These are phyloP conservation scores for Nymphaea thermarum DNA, from an alignment of 164 flowering plant genomes.

Conservation along the genomic window DNA sequence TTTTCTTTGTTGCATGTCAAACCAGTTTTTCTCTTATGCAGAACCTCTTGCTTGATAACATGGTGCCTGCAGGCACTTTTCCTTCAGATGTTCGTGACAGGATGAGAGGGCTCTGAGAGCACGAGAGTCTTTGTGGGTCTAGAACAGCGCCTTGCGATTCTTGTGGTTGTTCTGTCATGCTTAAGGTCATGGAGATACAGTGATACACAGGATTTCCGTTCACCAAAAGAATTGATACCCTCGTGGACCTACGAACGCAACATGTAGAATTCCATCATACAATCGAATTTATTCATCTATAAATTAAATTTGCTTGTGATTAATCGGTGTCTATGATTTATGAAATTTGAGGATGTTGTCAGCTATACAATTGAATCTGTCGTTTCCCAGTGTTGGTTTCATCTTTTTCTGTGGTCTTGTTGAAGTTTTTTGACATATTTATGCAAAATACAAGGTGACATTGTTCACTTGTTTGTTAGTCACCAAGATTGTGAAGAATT, in stretches of 20 bases:
- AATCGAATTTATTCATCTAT: not conserved
- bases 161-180: conserved; percentile 92
- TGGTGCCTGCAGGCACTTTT: conserved; percentile 77
- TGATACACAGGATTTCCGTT: conserved; percentile 77
- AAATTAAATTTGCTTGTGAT: not conserved
- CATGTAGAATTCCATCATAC: not conserved
- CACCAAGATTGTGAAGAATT: no score
- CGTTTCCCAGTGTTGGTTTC: no score
- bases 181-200: conserved; percentile 99
- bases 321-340: not conserved
- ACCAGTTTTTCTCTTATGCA: not conserved
- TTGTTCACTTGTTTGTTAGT: no score
- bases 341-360: not conserved
- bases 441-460: not conserved
- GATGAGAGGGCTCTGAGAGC: conserved; percentile 75
- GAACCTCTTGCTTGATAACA: conserved; percentile 86
- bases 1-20: not conserved
- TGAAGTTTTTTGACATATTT: no score
- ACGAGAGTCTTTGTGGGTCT: conserved; percentile 85
- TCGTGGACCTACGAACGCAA: not conserved
- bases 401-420: no score
- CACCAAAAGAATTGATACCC: conserved; percentile 44
- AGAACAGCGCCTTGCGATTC: conserved; percentile 95
- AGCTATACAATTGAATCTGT: no score
- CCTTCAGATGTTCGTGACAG: conserved; percentile 64